These are phyloP conservation scores for Physcomitrellopsis africana DNA, from an alignment of 225 moss, liverwort and hornwort genomes.

Conservation along the genomic window DNA sequence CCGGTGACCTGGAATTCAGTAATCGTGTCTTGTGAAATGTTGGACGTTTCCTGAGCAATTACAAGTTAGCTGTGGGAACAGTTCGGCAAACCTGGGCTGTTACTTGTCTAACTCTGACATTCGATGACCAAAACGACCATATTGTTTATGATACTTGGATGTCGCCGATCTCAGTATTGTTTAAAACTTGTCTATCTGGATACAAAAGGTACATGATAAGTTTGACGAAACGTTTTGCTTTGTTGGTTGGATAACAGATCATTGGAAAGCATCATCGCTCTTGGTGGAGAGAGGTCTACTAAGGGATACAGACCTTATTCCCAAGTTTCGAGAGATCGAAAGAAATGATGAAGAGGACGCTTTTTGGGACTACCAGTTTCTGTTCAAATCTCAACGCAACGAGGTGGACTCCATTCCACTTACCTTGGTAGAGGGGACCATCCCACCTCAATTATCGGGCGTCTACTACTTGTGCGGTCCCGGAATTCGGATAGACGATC, in stretches of 20 bases:
- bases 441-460: constrained; percentile 35
- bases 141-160: too few species aligned
- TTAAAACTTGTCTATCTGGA: too few species aligned
- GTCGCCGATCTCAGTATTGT: too few species aligned
- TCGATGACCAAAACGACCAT: too few species aligned
- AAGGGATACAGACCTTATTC: neutral
- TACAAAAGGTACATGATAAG: too few species aligned
- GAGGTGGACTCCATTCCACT: constrained; percentile 43
- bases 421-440: constrained; percentile 31
- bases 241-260: neutral
- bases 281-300: neutral
- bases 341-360: constrained; percentile 22
- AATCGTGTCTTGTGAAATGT: too few species aligned
- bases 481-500: constrained; percentile 40
- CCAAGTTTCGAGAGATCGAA: neutral
- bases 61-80: too few species aligned
- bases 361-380: constrained; percentile 51
- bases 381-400: constrained; percentile 37
- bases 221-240: too few species aligned
- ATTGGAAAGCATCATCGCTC: neutral
- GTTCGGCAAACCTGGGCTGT: too few species aligned
- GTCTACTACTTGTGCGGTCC: constrained; percentile 45
- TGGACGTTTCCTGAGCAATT: too few species aligned
- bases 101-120: too few species aligned
- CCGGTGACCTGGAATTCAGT: too few species aligned